Evolutionary conservation across 116 monocot species (phyloP), one percentile per base, ranked within the genome.

Genomic region (Papilionanthe hybrid): DNA sequence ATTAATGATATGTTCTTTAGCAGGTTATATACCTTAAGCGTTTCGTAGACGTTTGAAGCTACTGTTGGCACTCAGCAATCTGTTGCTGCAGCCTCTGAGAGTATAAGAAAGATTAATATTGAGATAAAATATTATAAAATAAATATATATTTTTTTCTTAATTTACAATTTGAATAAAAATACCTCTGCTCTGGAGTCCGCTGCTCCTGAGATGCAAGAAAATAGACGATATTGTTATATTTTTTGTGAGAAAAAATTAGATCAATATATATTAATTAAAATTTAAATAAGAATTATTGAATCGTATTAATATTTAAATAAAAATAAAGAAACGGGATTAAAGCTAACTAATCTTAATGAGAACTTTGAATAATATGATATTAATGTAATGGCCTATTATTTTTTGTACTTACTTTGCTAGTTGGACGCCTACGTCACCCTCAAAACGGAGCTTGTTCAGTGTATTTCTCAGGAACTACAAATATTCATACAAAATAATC

Each of bases 381-480:
- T 67, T 49, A 81, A n/a, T 80, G 13, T 78, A 92, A 43, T 43
- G 6, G 43, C 43, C n/a, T n/a, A n/a, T n/a, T n/a, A 43, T 3
- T 43, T 43, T 43, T 43, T 43, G 2, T 43, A 43, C 2, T 43
- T 43, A 2, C 92, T 86, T 90, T 60, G 73, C 69, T 69, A 84
- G 6, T 49, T 92, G 90, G 18, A 79, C 67, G 18, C 77, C 86
- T 53, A 88, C 79, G 42, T 88, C 92, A 37, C 73, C 82, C 75
- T 92, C 88, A 45, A 78, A 90, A 66, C 94, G 92, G 75, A 96
- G 86, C n/a, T n/a, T n/a, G n/a, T n/a, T 84, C 20, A 96, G 82
- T 6, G 80, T 96, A 56, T 82, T 86, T 28, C 89, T 76, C 71
- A 94, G 72, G 78, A 83, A 85, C 96, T 95, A 79, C 84, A 42